phyloP scores from a whole-genome alignment of 176 grass and related monocot species.

The Avena atlantica region DNA sequence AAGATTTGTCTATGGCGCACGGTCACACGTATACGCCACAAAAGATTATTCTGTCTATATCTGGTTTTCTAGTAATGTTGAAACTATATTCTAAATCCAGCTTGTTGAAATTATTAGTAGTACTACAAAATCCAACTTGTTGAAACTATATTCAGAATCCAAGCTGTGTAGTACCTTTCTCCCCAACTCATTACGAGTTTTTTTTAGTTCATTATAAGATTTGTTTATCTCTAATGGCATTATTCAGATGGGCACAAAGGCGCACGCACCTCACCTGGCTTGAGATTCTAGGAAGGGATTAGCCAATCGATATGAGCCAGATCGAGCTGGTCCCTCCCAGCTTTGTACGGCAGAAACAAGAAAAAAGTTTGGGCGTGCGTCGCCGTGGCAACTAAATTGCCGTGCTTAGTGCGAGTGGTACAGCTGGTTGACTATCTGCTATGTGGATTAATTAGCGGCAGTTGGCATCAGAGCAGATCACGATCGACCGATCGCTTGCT shows the following conservation, averaged over 20 bases:
- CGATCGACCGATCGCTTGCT: not conserved
- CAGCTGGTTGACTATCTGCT: not conserved
- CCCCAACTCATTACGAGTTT: not conserved
- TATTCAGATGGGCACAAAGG: not conserved
- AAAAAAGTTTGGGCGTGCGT: not conserved
- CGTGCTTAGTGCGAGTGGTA: not conserved
- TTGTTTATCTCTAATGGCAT: not conserved
- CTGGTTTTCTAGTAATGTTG: too few relatives aligned
- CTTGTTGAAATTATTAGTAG: too few relatives aligned
- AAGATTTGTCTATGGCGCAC: too few relatives aligned
- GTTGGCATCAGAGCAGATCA: not conserved
- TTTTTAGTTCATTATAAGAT: not conserved
- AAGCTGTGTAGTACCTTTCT: not conserved
- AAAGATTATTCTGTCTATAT: too few relatives aligned
- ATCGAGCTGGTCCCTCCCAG: not conserved
- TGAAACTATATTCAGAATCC: not conserved
- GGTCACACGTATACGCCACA: too few relatives aligned
- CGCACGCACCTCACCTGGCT: not conserved
- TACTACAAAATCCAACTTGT: not conserved
- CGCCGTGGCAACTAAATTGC: not conserved
- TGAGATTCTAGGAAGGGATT: not conserved
- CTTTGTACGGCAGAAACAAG: not conserved
- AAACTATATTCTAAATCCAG: too few relatives aligned
- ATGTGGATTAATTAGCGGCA: not conserved
- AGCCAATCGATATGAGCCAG: not conserved